Evolutionary conservation across 345 rosid species (phyloP).

Genomic region (Viola odorata): DNA sequence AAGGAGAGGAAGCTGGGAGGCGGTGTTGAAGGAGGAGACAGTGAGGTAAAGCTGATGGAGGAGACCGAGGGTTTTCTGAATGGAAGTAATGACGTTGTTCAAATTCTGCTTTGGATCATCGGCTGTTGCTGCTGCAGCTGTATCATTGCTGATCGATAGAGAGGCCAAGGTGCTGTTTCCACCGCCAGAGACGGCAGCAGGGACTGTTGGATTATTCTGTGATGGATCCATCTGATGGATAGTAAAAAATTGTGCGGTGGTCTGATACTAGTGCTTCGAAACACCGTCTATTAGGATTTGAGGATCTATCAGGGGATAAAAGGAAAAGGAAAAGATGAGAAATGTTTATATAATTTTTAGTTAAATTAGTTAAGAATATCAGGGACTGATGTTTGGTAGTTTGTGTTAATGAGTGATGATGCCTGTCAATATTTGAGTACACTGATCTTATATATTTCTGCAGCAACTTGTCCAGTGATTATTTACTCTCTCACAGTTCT

Average conservation of each 20-base stretch:
- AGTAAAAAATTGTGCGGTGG: too few relatives aligned
- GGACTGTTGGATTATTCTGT: slow-evolving; percentile 39
- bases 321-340: too few relatives aligned
- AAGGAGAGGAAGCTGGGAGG: slow-evolving; percentile 87
- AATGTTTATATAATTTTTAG: neutral
- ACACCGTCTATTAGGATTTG: too few relatives aligned
- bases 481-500: neutral
- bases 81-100: slow-evolving; percentile 69
- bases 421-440: neutral
- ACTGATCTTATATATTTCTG: neutral
- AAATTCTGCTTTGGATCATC: slow-evolving; percentile 71
- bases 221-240: slow-evolving; percentile 36
- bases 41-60: slow-evolving; percentile 81
- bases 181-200: too few relatives aligned
- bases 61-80: slow-evolving; percentile 69
- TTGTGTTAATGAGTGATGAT: too few relatives aligned
- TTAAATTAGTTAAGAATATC: neutral
- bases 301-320: too few relatives aligned
- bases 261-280: too few relatives aligned
- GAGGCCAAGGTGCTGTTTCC: too few relatives aligned
- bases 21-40: slow-evolving; percentile 69
- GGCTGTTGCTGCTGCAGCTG: slow-evolving; percentile 15
- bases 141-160: slow-evolving; percentile 9
- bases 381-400: too few relatives aligned
- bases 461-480: neutral